Evolutionary conservation across 345 rosid genomes (phyloP).

Genomic region (Eucalyptus urophylla): DNA sequence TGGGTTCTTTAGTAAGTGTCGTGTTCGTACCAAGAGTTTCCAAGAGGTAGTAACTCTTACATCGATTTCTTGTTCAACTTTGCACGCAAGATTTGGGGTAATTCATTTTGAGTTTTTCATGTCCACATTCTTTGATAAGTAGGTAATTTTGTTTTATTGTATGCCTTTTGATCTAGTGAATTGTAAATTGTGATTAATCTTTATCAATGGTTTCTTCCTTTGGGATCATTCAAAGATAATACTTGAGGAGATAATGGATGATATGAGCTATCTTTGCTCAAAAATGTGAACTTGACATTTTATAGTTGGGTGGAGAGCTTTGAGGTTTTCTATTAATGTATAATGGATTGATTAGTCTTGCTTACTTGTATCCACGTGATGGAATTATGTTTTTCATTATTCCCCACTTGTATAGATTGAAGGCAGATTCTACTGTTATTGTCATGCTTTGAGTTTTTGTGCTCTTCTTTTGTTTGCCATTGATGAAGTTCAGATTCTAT

Average conservation of each 20-base stretch:
- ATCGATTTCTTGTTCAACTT: neutral
- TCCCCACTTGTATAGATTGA: neutral
- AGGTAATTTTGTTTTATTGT: neutral
- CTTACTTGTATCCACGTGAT: neutral
- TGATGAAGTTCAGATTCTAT: neutral
- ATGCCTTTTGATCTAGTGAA: neutral
- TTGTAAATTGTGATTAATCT: neutral
- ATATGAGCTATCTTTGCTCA: neutral
- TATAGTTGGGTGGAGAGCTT: neutral
- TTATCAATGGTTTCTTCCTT: neutral
- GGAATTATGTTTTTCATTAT: neutral
- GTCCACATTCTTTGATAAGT: neutral
- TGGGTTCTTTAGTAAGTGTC: slow-evolving; percentile 14
- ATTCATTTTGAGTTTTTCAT: neutral
- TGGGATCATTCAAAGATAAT: neutral
- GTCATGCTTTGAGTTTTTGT: neutral
- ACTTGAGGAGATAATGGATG: neutral
- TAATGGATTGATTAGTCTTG: neutral
- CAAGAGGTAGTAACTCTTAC: slow-evolving; percentile 23
- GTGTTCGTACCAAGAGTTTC: slow-evolving; percentile 24
- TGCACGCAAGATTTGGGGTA: neutral
- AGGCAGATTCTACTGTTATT: neutral
- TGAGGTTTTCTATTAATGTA: neutral
- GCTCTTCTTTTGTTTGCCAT: neutral
- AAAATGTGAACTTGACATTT: neutral